Conservation (phyloP, 805 yeast genomes). For the Wickerhamiella hasegawae region DNA sequence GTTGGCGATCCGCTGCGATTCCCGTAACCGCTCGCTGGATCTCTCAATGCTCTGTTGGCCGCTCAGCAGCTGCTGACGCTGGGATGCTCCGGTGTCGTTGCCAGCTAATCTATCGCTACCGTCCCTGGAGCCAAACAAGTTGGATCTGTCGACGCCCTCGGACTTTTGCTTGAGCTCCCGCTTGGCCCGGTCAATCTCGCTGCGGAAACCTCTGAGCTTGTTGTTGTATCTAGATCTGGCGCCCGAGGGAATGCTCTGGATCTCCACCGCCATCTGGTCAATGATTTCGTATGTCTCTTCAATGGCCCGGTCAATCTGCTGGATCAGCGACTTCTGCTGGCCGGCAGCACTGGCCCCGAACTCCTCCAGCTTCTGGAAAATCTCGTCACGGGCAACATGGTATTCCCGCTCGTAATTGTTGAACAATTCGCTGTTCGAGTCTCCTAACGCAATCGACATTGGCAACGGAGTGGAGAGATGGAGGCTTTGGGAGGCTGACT, state of each 20-base stretch:
- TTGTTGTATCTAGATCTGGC: constrained; percentile 57
- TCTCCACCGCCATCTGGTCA: constrained; percentile 79
- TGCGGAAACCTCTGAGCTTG: constrained; percentile 54
- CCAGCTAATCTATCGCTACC: constrained; percentile 12
- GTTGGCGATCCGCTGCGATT: constrained; percentile 75
- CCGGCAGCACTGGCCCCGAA: neutral
- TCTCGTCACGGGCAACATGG: neutral
- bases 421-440: neutral
- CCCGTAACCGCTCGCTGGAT: constrained; percentile 67
- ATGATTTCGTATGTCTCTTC: constrained; percentile 70
- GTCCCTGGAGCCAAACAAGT: constrained; percentile 47
- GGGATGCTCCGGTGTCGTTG: constrained; percentile 34
- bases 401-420: neutral
- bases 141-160: constrained; percentile 58
- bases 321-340: neutral
- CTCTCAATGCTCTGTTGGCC: constrained; percentile 71
- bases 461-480: too few relatives aligned
- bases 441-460: neutral
- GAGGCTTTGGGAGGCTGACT: too few relatives aligned
- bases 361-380: neutral
- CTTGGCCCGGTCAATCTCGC: constrained; percentile 43
- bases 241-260: constrained; percentile 65
- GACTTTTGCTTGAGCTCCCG: constrained; percentile 30
- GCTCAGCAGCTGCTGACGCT: constrained; percentile 64
- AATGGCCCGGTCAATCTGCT: constrained; percentile 17